A percentile compares a stretch with the other conserved stretches of the same genome.
Evolutionary conservation across 192 early-diverging fungal species (phyloP).

Genomic region (Entophlyctis luteolus): DNA sequence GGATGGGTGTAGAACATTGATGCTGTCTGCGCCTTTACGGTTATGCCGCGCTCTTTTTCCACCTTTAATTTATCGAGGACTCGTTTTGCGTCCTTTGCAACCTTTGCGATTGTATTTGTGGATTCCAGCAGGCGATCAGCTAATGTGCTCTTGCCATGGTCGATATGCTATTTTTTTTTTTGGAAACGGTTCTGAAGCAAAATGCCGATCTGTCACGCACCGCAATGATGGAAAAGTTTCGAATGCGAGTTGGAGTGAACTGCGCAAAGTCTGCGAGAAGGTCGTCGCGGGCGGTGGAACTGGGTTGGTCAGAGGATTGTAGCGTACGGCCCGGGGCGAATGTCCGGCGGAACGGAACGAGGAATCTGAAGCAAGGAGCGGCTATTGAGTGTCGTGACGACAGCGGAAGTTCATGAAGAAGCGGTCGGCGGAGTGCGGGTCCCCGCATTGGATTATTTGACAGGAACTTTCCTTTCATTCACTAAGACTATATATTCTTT

Average conservation of each 20-base stretch:
- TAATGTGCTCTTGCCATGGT: slow-evolving; percentile 66
- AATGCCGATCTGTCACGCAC: background rate
- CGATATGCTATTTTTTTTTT: too few species aligned
- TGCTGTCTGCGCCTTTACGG: slow-evolving; percentile 93
- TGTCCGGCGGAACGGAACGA: background rate
- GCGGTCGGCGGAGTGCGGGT: background rate
- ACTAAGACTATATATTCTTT: background rate
- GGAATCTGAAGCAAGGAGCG: too few species aligned
- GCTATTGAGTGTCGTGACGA: too few species aligned
- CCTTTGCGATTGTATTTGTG: slow-evolving; percentile 43
- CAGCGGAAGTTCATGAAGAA: background rate
- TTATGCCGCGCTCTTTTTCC: slow-evolving; percentile 93
- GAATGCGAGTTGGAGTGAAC: slow-evolving; percentile 76
- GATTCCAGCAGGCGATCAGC: slow-evolving; percentile 91
- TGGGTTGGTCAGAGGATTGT: background rate
- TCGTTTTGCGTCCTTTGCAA: slow-evolving; percentile 63
- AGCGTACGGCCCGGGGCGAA: too few species aligned
- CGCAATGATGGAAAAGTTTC: slow-evolving; percentile 75
- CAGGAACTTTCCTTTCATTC: background rate
- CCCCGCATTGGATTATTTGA: background rate
- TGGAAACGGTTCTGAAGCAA: background rate
- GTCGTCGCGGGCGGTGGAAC: background rate
- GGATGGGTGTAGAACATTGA: slow-evolving; percentile 90
- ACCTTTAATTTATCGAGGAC: slow-evolving; percentile 95
- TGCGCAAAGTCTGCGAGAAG: slow-evolving; percentile 26